Percentiles rank a stretch among this genome's conserved stretches.
phyloP scores from a whole-genome alignment of 306 rosid species.

The Glycine soja region DNA sequence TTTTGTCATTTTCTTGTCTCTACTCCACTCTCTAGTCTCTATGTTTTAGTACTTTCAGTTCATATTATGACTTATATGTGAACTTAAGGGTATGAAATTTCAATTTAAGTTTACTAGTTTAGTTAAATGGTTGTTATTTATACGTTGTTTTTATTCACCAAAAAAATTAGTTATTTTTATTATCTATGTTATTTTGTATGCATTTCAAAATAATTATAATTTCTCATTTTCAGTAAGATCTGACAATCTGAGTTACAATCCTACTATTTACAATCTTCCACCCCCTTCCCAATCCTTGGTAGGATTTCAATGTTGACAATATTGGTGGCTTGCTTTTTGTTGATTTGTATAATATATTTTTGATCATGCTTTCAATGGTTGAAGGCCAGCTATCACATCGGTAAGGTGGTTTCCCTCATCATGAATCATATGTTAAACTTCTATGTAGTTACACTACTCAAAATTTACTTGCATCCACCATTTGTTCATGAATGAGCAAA shows the following conservation, averaged over 20 bases:
- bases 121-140: neutral
- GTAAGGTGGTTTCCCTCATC: neutral
- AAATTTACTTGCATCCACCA: constrained; percentile 3
- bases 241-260: neutral
- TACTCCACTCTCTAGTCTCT: too few relatives aligned
- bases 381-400: too few relatives aligned
- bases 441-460: too few relatives aligned
- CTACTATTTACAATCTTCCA: too few relatives aligned
- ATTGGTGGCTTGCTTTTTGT: too few relatives aligned
- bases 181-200: neutral
- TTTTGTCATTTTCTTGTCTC: too few relatives aligned
- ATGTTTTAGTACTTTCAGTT: neutral
- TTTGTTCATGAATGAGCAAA: constrained; percentile 10
- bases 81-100: neutral
- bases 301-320: too few relatives aligned
- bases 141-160: neutral
- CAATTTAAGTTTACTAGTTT: neutral
- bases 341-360: too few relatives aligned
- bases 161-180: neutral
- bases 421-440: neutral
- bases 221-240: neutral
- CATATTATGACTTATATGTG: neutral
- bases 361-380: too few relatives aligned
- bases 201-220: neutral
- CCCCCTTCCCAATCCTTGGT: too few relatives aligned